Base-by-base conservation (phyloP, 2,329 filamentous ascomycete species). In the Penicillium sp. region DNA sequence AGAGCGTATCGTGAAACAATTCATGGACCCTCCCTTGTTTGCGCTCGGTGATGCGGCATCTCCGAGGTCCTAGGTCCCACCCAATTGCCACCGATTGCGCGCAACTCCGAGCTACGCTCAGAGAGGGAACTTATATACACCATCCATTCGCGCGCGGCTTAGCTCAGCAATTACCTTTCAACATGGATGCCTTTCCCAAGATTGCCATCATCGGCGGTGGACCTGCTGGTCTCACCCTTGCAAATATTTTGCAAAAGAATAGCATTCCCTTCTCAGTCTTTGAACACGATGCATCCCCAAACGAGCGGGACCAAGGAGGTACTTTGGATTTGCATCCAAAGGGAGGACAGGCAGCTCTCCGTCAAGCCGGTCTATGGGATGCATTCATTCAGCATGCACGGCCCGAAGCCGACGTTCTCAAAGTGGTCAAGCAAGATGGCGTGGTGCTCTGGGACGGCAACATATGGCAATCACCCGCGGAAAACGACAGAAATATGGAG, bases 221-320 rank as follows among this genome's bases (percentile, higher is more conserved):
- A 14, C 51, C 51, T 23, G 26, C 51, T 14, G 51, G 51, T 24
- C 51, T 53, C 9, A 53, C 51, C 3, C 28, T 53, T 3, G 51
- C 42, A 24, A 18, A 18, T 24, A n/a, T 53, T 11, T 11, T 53
- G 3, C 42, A 53, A n/a, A 26, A 46, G 11, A n/a, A 53, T 24
- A 18, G 21, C 20, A 53, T 53, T 35, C 51, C 51, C 11, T 53
- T 45, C 16, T 21, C 40, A 14, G 12, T 68, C 26, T 68, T 63
- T 47, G 73, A 75, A 64, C 55, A 64, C 56, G 47, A 70, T 63
- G 62, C 65, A 23, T 65, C 62, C 3, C 47, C 55, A 14, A 48
- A 61, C 43, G 47, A 51, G 18, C 60, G 63, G 28, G 26, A 24
- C 14, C 64, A 65, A 48, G 64, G 62, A 16, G 65, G 66, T 14